Percentiles rank a stretch among this genome's conserved stretches.
Conservation (phyloP, 73 alveolate species). For the Diophrys sp. region DNA sequence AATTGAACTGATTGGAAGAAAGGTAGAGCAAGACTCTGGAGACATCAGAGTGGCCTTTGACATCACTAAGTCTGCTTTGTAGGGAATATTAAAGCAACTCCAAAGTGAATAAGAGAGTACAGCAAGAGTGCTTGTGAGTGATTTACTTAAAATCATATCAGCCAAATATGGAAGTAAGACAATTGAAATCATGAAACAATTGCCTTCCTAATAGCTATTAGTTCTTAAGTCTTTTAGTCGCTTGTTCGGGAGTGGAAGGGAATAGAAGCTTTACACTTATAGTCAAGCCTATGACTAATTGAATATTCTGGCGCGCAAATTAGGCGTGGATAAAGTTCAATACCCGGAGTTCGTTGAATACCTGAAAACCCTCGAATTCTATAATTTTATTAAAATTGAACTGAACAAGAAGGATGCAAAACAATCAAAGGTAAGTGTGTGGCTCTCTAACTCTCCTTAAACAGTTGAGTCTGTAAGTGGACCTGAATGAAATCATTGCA, state of each 20-base stretch:
- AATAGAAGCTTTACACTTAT: constrained; percentile 3
- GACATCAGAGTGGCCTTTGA: constrained; percentile 66
- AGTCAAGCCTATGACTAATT: background rate
- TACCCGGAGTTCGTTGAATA: background rate
- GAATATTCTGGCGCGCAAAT: background rate
- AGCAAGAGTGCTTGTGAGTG: background rate
- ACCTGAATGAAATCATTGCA: no score
- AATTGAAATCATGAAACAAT: background rate
- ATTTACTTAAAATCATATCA: background rate
- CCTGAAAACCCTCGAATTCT: constrained; percentile 19
- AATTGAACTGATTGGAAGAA: constrained; percentile 21
- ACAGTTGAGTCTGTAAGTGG: no score
- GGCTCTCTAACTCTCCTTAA: no score
- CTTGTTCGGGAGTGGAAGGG: constrained; percentile 19
- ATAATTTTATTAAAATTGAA: constrained; percentile 20
- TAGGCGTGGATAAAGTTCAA: background rate
- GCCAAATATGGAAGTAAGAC: background rate
- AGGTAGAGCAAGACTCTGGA: constrained; percentile 46
- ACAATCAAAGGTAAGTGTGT: constrained; percentile 7
- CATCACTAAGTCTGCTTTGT: constrained; percentile 34
- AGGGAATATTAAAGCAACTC: constrained; percentile 5
- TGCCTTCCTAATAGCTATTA: constrained; percentile 11
- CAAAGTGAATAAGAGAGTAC: no score
- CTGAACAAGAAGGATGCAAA: background rate
- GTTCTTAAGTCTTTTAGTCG: constrained; percentile 15